Evolutionary conservation across 345 rosid species (phyloP).

Genomic region (Limnanthes douglasii): DNA sequence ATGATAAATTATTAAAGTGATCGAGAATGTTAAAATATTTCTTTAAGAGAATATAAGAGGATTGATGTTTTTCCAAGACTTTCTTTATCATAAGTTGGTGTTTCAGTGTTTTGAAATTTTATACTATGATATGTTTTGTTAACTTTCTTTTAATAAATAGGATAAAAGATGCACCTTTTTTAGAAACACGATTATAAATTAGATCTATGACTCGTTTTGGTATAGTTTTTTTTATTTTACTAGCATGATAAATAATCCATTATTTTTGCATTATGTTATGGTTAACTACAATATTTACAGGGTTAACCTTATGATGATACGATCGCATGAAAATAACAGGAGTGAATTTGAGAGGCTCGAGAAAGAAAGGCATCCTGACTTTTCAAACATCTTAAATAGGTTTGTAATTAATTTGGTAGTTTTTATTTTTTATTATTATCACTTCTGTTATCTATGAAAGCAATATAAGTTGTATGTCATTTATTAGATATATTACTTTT

Average conservation of each 20-base stretch:
- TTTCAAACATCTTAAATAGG: constrained; percentile 81
- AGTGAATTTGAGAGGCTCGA: constrained; percentile 80
- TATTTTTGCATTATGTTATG: too few species aligned
- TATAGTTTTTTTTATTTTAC: too few species aligned
- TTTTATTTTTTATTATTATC: too few species aligned
- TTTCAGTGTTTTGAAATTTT: too few species aligned
- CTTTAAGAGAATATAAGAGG: constrained; percentile 73
- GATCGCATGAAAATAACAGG: constrained; percentile 67
- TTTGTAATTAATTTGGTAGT: constrained; percentile 82
- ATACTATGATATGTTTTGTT: not conserved
- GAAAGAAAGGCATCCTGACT: constrained; percentile 64
- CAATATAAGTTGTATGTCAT: too few species aligned
- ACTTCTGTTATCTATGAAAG: too few species aligned
- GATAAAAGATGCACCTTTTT: not conserved
- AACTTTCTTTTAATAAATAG: not conserved
- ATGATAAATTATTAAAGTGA: constrained; percentile 58
- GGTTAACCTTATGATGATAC: constrained; percentile 4
- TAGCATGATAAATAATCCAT: too few species aligned
- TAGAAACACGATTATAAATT: too few species aligned
- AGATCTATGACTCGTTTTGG: too few species aligned
- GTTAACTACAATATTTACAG: not conserved
- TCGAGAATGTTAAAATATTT: constrained; percentile 82
- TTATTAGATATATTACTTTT: too few species aligned
- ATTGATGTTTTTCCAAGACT: constrained; percentile 43
- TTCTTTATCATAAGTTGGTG: too few species aligned